These are phyloP conservation scores for Trebouxia sp. DNA, from an alignment of 139 green algal species.

Conservation along the genomic window DNA sequence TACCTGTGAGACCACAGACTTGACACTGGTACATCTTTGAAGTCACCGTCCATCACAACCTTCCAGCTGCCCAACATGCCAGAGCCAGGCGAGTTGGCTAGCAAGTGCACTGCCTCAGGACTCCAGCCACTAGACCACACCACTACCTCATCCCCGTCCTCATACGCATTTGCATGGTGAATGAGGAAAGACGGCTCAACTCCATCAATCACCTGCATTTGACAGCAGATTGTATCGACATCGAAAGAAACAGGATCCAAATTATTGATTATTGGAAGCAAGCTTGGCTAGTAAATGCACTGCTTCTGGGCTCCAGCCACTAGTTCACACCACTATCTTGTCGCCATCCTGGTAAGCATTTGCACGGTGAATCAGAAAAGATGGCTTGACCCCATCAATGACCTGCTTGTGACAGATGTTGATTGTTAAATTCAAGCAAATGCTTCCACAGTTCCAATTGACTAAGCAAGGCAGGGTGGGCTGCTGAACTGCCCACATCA, in stretches of 20 bases:
- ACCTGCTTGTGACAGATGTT: slow-evolving; percentile 29
- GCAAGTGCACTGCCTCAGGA: background rate
- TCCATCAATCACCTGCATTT: slow-evolving; percentile 34
- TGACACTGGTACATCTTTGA: slow-evolving; percentile 33
- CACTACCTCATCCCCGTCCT: slow-evolving; percentile 35
- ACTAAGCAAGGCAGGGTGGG: no score
- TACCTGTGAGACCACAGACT: slow-evolving; percentile 34
- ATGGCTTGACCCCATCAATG: slow-evolving; percentile 37
- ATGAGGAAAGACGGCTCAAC: slow-evolving; percentile 67
- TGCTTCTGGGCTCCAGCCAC: slow-evolving; percentile 30
- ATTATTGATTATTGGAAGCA: no score
- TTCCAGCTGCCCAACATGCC: slow-evolving; percentile 41
- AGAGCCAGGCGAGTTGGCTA: background rate
- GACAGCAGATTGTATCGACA: background rate
- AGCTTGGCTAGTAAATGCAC: background rate
- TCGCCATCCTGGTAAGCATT: slow-evolving; percentile 66
- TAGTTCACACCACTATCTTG: slow-evolving; percentile 25
- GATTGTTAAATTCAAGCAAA: no score
- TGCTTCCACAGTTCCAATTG: no score
- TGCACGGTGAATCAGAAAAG: slow-evolving; percentile 80
- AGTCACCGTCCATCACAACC: slow-evolving; percentile 33
- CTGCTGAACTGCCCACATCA: no score
- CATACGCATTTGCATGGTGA: slow-evolving; percentile 79
- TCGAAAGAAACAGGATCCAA: background rate
- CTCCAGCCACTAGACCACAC: slow-evolving; percentile 37